Percentiles rank a stretch among this genome's conserved stretches.
phyloP scores from a whole-genome alignment of 2,329 filamentous ascomycete species.

The Phaeoacremonium minimum region DNA sequence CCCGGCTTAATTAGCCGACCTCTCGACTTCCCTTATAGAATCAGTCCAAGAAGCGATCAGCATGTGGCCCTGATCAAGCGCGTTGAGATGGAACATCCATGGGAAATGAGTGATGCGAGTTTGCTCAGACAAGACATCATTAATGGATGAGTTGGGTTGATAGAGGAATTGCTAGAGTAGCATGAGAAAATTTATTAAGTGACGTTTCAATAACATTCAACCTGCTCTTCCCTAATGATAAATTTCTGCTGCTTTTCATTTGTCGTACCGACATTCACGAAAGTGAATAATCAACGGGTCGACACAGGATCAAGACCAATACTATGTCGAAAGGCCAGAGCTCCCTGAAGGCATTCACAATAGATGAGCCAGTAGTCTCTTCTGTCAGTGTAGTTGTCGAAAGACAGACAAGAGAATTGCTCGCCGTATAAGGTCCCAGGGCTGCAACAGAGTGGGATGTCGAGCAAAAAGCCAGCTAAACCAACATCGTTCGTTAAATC shows the following conservation, averaged over 20 bases:
- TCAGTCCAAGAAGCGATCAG: constrained; percentile 16
- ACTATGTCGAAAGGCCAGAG: constrained; percentile 2
- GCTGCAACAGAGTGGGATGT: constrained; percentile 8
- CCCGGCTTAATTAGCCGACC: constrained; percentile 18
- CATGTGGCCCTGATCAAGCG: constrained; percentile 18
- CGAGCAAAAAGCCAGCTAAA: neutral
- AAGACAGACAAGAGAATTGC: constrained; percentile 6
- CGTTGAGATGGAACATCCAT: constrained; percentile 13
- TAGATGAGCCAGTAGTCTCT: constrained; percentile 2
- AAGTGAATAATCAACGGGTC: too few relatives aligned
- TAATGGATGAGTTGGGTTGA: too few relatives aligned
- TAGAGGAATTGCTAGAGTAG: too few relatives aligned
- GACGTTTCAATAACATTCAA: too few relatives aligned
- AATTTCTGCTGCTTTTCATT: too few relatives aligned
- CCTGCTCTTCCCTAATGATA: too few relatives aligned
- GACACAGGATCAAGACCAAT: too few relatives aligned
- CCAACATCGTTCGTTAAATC: neutral
- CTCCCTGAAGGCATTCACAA: constrained; percentile 8
- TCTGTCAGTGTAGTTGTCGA: constrained; percentile 2
- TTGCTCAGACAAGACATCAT: too few relatives aligned
- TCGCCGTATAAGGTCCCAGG: constrained; percentile 8
- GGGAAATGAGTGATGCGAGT: constrained; percentile 13
- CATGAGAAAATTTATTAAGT: too few relatives aligned
- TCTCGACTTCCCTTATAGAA: constrained; percentile 12
- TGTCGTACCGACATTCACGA: too few relatives aligned